Base-by-base conservation (phyloP, 768 basidiomycete species). In the Kwoniella sp. region DNA sequence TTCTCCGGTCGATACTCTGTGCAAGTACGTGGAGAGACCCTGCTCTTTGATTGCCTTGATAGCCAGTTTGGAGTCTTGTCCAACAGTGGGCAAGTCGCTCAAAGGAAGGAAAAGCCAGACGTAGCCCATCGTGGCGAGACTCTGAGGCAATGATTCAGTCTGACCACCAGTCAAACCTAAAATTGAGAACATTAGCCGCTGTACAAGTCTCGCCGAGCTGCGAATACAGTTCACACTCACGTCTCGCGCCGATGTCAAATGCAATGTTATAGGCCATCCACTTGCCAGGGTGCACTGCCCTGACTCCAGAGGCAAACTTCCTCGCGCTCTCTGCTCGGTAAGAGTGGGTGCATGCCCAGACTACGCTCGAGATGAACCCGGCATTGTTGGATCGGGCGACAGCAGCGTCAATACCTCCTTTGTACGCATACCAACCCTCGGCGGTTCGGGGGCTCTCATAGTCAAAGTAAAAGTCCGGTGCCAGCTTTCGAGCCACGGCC, bases 241-340 rank as follows among this genome's bases (percentile, higher is more conserved):
- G 40, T 3, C 17, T 44, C 40, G 40, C 40, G 3, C 40, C 48
- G 7, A 24, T 22, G 25, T 49, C 48, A 49, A 49, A 49, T 25
- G 62, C 60, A 33, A 64, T 56, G 37, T 68, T 68, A 55, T 70
- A 63, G 7, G 57, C 69, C 48, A 70, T 37, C 69, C 69, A 70
- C 48, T 70, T 70, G 19, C 55, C 63, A 1, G 66, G 66, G 29
- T 56, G 33, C 13, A 47, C 55, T 12, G 37, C 57, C 19, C 56
- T 63, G n/a, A 70, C 60, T 7, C 36, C 40, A 24, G 29, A 25
- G 6, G 69, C 61, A 37, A 58, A 68, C 40, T 24, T 30, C 36
- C 54, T 47, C 19, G 60, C 62, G 2, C 30, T 52, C 15, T 51
- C 40, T 4, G 40, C 27, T 27, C 44, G 37, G 50, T 65, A 65